Conservation (phyloP, 495 filamentous ascomycete genomes). For the Xylaria nigripes region DNA sequence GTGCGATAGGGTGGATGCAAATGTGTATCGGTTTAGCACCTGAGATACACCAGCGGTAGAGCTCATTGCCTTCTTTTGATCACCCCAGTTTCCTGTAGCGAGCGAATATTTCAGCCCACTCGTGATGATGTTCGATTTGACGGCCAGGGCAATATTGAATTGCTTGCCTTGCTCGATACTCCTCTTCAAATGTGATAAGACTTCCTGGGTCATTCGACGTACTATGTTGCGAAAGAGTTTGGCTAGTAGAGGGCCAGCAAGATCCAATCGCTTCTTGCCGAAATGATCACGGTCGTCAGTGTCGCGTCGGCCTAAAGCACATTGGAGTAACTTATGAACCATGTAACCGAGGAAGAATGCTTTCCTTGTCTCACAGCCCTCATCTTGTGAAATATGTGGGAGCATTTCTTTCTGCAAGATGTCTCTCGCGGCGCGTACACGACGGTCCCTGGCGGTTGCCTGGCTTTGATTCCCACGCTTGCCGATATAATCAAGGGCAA, state of each 20-base stretch:
- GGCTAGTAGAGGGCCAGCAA: conserved; percentile 88
- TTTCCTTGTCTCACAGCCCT: conserved; percentile 94
- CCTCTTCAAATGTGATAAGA: conserved; percentile 80
- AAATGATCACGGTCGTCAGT: conserved; percentile 98
- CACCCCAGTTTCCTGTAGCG: conserved; percentile 99
- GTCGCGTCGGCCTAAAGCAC: conserved; percentile 80
- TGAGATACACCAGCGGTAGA: conserved; percentile 96
- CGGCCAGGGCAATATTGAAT: conserved; percentile 79
- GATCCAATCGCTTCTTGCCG: conserved; percentile 93
- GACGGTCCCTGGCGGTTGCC: conserved; percentile 70
- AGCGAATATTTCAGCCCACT: conserved; percentile 94
- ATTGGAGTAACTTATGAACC: conserved; percentile 90
- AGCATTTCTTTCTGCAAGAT: conserved; percentile 95
- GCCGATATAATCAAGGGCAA: conserved; percentile 93
- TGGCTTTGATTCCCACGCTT: conserved; percentile 70
- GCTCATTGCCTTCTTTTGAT: conserved; percentile 93
- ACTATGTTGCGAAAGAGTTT: conserved; percentile 86
- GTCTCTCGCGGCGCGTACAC: conserved; percentile 83
- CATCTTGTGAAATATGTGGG: conserved; percentile 89
- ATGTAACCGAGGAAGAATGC: conserved; percentile 99
- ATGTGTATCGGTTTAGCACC: conserved; percentile 96
- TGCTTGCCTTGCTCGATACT: conserved; percentile 82
- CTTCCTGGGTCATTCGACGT: conserved; percentile 76
- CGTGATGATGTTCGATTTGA: conserved; percentile 84
- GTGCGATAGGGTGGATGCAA: conserved; percentile 92